Evolutionary conservation across 2,329 filamentous ascomycete species (phyloP).

Genomic region (Xylaria hypoxylon): DNA sequence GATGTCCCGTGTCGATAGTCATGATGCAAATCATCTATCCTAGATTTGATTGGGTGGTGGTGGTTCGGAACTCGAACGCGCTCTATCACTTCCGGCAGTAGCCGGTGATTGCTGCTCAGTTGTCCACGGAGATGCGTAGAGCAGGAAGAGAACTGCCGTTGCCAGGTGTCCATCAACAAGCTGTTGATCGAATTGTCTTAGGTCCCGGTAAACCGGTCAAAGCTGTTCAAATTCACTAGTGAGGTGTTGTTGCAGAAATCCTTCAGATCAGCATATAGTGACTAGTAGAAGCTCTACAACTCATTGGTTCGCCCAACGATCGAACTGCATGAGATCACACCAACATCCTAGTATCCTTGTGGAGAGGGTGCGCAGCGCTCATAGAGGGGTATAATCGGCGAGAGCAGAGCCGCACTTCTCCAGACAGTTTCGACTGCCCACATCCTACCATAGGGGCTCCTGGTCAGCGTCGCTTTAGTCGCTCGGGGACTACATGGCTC

Average conservation of each 20-base stretch:
- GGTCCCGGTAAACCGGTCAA: conserved; percentile 23
- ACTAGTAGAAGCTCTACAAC: conserved; percentile 21
- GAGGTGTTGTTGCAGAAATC: conserved; percentile 27
- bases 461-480: conserved; percentile 22
- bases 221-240: conserved; percentile 19
- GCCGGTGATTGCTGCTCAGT: conserved; percentile 27
- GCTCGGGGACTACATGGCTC: conserved; percentile 14
- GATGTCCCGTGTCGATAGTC: conserved; percentile 17
- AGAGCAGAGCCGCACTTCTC: conserved; percentile 37
- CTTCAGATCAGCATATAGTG: conserved; percentile 31
- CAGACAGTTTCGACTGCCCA: conserved; percentile 25
- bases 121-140: conserved; percentile 29
- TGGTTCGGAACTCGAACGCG: conserved; percentile 10
- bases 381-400: conserved; percentile 27
- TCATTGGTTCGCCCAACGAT: conserved; percentile 30
- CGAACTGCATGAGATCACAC: conserved; percentile 20
- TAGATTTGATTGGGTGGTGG: conserved; percentile 27
- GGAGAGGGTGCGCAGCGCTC: conserved; percentile 27
- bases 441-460: conserved; percentile 13
- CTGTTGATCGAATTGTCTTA: conserved; percentile 26
- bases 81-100: conserved; percentile 27
- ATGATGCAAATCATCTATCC: conserved; percentile 27
- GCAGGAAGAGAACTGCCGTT: conserved; percentile 15
- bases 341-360: conserved; percentile 12
- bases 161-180: conserved; percentile 15